phyloP scores from a whole-genome alignment of 768 basidiomycete species.

The Russula lepida region DNA sequence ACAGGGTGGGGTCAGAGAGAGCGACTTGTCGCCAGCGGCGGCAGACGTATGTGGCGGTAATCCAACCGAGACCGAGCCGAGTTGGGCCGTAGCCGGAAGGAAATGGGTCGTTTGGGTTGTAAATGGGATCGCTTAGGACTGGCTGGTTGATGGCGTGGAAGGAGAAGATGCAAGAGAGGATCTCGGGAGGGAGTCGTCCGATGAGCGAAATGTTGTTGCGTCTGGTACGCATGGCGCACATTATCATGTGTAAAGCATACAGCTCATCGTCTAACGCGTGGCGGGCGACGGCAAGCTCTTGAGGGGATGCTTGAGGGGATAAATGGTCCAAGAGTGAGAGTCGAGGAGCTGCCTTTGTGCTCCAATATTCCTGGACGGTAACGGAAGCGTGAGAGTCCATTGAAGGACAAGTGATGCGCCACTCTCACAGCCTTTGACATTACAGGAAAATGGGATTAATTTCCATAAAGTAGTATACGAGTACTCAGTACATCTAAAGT shows the following conservation, averaged over 20 bases:
- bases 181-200: slow-evolving; percentile 1
- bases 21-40: slow-evolving; percentile 4
- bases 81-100: not conserved
- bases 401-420: not conserved
- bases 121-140: not conserved
- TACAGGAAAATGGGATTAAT: not conserved
- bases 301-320: not conserved
- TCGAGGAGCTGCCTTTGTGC: not conserved
- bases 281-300: not conserved
- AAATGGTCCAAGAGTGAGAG: not conserved
- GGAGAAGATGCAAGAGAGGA: slow-evolving; percentile 1
- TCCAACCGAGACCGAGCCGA: not conserved
- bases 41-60: slow-evolving; percentile 6
- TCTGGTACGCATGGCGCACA: not conserved
- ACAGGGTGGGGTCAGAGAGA: not conserved
- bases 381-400: not conserved
- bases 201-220: not conserved
- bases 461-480: not conserved
- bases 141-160: not conserved
- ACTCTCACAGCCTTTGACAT: not conserved
- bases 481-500: not conserved
- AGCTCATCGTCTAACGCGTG: not conserved
- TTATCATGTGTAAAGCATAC: not conserved
- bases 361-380: not conserved
- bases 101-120: not conserved